Conservation (phyloP, 805 yeast genomes). For the Suhomyces sp. region DNA sequence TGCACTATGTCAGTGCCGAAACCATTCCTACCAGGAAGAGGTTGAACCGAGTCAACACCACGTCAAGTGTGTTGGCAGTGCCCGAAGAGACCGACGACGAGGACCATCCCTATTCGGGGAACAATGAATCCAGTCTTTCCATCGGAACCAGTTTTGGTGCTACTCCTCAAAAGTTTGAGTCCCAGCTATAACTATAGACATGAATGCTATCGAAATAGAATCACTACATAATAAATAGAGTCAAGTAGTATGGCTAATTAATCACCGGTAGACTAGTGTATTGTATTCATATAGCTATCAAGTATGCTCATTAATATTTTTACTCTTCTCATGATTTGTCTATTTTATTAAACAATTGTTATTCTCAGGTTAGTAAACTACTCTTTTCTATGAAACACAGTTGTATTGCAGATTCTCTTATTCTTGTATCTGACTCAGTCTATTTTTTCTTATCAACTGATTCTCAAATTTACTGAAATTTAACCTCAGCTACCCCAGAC, state of each 20-base stretch:
- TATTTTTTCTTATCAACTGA: not conserved
- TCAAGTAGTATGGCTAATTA: not conserved
- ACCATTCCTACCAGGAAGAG: conserved; percentile 5
- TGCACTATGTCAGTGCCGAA: conserved; percentile 21
- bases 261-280: too few relatives aligned
- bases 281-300: too few relatives aligned
- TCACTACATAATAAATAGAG: not conserved
- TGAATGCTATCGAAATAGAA: too few relatives aligned
- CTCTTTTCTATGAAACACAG: too few relatives aligned
- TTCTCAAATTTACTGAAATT: too few relatives aligned
- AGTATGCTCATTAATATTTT: too few relatives aligned
- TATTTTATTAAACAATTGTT: too few relatives aligned
- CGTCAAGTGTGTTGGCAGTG: not conserved
- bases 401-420: too few relatives aligned
- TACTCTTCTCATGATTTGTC: too few relatives aligned
- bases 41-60: not conserved
- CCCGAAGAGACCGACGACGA: conserved; percentile 1
- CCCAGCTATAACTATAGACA: not conserved
- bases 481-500: not conserved
- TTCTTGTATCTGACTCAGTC: not conserved
- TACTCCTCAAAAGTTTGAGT: not conserved
- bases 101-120: not conserved
- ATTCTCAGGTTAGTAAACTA: too few relatives aligned
- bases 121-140: not conserved
- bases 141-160: not conserved